These are phyloP conservation scores for Venturia pyrina DNA, from an alignment of 2,329 filamentous ascomycete genomes.

Conservation along the genomic window DNA sequence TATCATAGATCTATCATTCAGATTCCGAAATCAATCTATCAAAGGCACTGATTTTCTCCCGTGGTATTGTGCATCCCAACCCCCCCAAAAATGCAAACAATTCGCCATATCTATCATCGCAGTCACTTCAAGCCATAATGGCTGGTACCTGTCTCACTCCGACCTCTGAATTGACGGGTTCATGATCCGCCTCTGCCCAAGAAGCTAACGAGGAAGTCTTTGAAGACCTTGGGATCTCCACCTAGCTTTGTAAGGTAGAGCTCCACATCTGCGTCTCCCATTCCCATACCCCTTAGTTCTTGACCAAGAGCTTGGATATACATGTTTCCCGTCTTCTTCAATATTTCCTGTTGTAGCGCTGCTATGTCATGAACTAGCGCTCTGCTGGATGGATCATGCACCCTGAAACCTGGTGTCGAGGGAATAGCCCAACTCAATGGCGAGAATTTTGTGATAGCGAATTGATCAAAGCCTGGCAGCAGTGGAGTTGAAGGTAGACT, in stretches of 20 bases:
- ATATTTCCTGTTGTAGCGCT: constrained; percentile 76
- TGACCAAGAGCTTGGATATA: constrained; percentile 63
- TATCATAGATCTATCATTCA: neutral
- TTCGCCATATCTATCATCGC: neutral
- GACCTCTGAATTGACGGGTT: neutral
- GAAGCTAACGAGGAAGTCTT: constrained; percentile 11
- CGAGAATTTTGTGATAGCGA: constrained; percentile 84
- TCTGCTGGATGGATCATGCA: constrained; percentile 78
- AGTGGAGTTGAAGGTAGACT: constrained; percentile 32
- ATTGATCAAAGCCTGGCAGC: constrained; percentile 81
- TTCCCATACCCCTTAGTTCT: constrained; percentile 56
- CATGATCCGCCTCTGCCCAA: constrained; percentile 7
- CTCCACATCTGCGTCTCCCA: constrained; percentile 54
- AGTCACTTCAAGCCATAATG: neutral
- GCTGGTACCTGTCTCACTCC: neutral
- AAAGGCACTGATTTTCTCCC: neutral
- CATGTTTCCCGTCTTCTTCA: constrained; percentile 74
- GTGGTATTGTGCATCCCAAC: constrained; percentile 1
- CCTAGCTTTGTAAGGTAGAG: constrained; percentile 46
- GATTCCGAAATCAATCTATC: neutral
- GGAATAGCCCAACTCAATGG: constrained; percentile 84
- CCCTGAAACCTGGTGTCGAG: constrained; percentile 66
- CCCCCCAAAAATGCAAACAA: neutral
- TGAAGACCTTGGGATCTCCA: constrained; percentile 10
- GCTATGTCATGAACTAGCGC: constrained; percentile 85